These are phyloP conservation scores for Aquanectria penicillioides DNA, from an alignment of 2,329 filamentous ascomycete genomes.

Conservation along the genomic window DNA sequence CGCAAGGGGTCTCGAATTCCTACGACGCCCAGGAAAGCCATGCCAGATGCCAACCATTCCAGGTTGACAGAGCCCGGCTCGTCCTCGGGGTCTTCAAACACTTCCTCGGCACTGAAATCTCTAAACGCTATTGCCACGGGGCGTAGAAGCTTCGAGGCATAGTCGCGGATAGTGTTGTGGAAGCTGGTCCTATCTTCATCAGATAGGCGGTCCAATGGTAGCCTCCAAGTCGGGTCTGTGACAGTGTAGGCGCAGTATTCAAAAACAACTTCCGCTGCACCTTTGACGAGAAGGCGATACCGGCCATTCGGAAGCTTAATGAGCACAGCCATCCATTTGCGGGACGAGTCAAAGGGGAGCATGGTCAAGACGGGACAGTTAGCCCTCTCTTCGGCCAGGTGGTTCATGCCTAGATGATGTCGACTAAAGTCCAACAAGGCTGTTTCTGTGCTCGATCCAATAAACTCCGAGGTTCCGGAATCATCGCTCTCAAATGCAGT, in stretches of 20 bases:
- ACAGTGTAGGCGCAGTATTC: constrained; percentile 55
- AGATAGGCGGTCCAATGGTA: constrained; percentile 42
- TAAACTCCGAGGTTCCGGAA: constrained; percentile 50
- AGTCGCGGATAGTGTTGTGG: constrained; percentile 53
- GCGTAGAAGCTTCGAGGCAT: constrained; percentile 75
- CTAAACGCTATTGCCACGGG: constrained; percentile 80
- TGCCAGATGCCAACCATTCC: constrained; percentile 61
- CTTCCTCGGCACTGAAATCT: constrained; percentile 77
- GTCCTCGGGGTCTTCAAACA: constrained; percentile 60
- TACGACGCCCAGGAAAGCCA: constrained; percentile 77
- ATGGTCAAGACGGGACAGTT: constrained; percentile 58
- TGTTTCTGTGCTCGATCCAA: constrained; percentile 66
- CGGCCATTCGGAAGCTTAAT: constrained; percentile 56
- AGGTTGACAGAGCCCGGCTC: constrained; percentile 48
- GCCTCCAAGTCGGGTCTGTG: constrained; percentile 54
- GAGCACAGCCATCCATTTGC: constrained; percentile 67
- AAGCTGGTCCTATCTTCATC: constrained; percentile 46
- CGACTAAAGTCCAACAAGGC: constrained; percentile 61
- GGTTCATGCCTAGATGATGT: constrained; percentile 58
- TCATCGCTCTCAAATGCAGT: constrained; percentile 63
- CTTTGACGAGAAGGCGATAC: constrained; percentile 65
- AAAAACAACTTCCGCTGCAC: constrained; percentile 66
- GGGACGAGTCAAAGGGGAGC: constrained; percentile 63
- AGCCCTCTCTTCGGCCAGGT: constrained; percentile 56
- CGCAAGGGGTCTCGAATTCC: constrained; percentile 74